These are phyloP conservation scores for Penicillium angulare DNA, from an alignment of 495 filamentous ascomycete species.

Conservation along the genomic window DNA sequence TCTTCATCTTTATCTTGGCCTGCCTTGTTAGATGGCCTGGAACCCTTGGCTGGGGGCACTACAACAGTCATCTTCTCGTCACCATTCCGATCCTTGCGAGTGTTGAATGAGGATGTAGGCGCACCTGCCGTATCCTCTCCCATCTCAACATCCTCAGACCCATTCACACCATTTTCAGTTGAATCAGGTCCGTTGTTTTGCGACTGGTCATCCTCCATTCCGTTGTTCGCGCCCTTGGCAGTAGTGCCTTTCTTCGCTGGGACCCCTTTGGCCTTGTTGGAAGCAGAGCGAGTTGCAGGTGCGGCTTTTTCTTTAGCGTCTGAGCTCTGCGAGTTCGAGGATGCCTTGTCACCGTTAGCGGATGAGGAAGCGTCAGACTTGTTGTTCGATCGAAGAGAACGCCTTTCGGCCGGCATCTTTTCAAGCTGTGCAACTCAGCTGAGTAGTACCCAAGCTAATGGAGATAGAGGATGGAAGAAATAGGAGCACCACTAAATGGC, in stretches of 20 bases:
- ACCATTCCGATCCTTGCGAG: conserved; percentile 69
- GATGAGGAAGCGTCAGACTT: conserved; percentile 55
- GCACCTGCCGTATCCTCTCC: conserved; percentile 66
- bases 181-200: conserved; percentile 70
- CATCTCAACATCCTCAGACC: conserved; percentile 79
- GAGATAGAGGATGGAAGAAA: conserved; percentile 25
- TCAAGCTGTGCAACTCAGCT: conserved; percentile 36
- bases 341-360: conserved; percentile 55
- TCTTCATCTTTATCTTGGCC: conserved; percentile 67
- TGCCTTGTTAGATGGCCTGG: conserved; percentile 59
- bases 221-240: conserved; percentile 46
- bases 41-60: conserved; percentile 73
- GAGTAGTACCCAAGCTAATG: conserved; percentile 33
- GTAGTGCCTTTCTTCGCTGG: conserved; percentile 50
- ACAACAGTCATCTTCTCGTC: conserved; percentile 85
- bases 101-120: conserved; percentile 52
- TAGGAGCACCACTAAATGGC: conserved; percentile 11
- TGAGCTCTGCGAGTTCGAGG: conserved; percentile 51
- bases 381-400: conserved; percentile 56
- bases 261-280: conserved; percentile 49
- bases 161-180: conserved; percentile 71
- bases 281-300: conserved; percentile 42
- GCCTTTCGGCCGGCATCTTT: conserved; percentile 58
- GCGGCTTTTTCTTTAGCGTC: conserved; percentile 49
- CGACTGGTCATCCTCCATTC: conserved; percentile 61